A percentile compares a stretch with the other conserved stretches of the same genome.
phyloP scores from a whole-genome alignment of 306 rosid genomes.

The Styphnolobium japonicum region DNA sequence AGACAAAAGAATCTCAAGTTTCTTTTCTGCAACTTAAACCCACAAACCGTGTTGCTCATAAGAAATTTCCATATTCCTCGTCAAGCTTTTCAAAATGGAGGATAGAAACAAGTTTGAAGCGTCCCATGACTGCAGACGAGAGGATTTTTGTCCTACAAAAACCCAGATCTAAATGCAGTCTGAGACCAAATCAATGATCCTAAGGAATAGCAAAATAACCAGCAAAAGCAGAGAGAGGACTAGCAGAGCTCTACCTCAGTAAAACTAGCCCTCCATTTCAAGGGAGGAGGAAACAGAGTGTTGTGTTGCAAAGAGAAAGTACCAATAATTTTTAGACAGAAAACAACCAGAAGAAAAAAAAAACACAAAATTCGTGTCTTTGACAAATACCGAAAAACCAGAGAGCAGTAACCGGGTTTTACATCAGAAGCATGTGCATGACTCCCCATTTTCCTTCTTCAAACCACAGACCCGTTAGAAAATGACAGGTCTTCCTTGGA shows the following conservation, averaged over 20 bases:
- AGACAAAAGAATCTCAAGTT: background rate
- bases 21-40: background rate
- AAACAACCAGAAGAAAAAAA: background rate
- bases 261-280: background rate
- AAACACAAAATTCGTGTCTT: background rate
- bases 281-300: too few relatives aligned
- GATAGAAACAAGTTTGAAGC: slow-evolving; percentile 3
- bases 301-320: background rate
- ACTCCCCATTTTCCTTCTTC: background rate
- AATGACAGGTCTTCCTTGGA: background rate
- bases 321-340: background rate
- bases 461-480: slow-evolving; percentile 2
- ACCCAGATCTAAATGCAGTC: slow-evolving; percentile 37
- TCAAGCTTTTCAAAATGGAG: background rate
- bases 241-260: background rate
- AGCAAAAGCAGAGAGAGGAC: background rate
- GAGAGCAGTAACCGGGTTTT: background rate
- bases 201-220: background rate
- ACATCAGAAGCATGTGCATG: background rate
- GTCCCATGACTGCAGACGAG: background rate
- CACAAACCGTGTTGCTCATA: background rate
- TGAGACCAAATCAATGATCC: slow-evolving; percentile 21
- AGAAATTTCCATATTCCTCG: background rate
- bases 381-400: background rate
- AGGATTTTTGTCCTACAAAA: background rate